Evolutionary conservation across 495 filamentous ascomycete species (phyloP), one percentile per base, ranked within the genome.

Genomic region (Penicillium tannophilum): DNA sequence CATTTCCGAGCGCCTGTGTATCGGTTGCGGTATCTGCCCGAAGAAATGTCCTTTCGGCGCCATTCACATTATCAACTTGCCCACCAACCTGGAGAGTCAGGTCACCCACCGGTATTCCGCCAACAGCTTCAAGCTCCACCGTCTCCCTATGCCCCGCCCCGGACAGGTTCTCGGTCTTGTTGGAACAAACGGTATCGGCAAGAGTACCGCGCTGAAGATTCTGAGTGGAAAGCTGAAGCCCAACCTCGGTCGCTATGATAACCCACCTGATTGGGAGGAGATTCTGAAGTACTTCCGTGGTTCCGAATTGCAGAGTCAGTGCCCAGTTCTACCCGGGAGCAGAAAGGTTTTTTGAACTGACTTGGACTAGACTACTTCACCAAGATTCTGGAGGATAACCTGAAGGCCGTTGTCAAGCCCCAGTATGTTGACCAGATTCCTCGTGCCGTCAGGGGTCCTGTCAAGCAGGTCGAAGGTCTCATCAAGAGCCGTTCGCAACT

Each of bases 41-140:
- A 98, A 98, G 80, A 97, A 97, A 76, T 98, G 94, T 76, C 94
- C 94, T n/a, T 98, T 98, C 74, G 90, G 91, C 65, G 94, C 95
- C 56, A 98, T 98, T 76, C 92, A 92, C 71, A 98, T 98, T 73
- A 98, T 98, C 90, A 98, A 98, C 78, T 77, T 98, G 76, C 94
- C 95, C 55, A 98, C 94, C 75, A 98, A 98, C 76, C 86, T 98
- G 72, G 94, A 98, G 74, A 93, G 87, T 56, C 89, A 97, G 69
- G 93, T 98, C 65, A 98, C 94, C 59, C 94, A 98, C 73, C 90
- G 95, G 74, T 98, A 98, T 76, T 93, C 93, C 12, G 93, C 94
- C 64, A 98, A 98, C 81, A 97, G 93, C 79, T 98, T 98, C 84
- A 98, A 98, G 82, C 87, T 98, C 58, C 94, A 98, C 75, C 84